Base-by-base conservation (phyloP, 2,329 filamentous ascomycete genomes). In the Trichoderma atroviride region DNA sequence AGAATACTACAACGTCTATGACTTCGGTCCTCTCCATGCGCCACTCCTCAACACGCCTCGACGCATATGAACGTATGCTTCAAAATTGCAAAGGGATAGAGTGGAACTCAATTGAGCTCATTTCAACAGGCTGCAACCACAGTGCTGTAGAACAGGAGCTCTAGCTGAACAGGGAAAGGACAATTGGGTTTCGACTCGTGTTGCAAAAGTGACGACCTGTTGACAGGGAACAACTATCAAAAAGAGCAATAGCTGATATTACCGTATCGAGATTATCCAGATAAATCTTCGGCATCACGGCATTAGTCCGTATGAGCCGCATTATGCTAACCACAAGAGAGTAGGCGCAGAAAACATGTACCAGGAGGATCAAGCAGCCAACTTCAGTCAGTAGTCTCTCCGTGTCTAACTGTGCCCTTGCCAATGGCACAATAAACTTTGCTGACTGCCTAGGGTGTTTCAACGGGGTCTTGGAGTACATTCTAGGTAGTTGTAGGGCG, bases 81-180 rank as follows among this genome's bases (percentile, higher is more conserved):
- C 70, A 71, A 22, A 78, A 79, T 37, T 62, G 75, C 5, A 64
- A 69, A 7, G 73, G 74, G 6, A 74, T 71, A 6, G 71, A 72
- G 2, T 82, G 81, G 79, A 70, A 62, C 4, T 58, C 77, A 0
- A 75, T 81, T 10, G 70, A 73, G 3, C 72, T 82, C 11, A 73
- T 83, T 35, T 81, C 79, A 0, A 80, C 79, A 0, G 77, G 71
- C 35, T 72, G 76, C 27, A 73, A 79, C 40, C 78, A 82, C 59
- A 78, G 75, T 0, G 55, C 47, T 1, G 62, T 64, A 11, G 81
- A 82, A 4, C 64, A 70, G 37, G 80, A 81, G 29, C 74, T 82
- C 3, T 81, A 72, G 74, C 31, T 5, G 43, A 5, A 57, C 13
- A 40, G 2, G 14, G 19, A 2, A 31, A 27, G 24, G 29, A 47